These are phyloP conservation scores for Exsudoporus frostii DNA, from an alignment of 768 basidiomycete genomes.

Conservation along the genomic window DNA sequence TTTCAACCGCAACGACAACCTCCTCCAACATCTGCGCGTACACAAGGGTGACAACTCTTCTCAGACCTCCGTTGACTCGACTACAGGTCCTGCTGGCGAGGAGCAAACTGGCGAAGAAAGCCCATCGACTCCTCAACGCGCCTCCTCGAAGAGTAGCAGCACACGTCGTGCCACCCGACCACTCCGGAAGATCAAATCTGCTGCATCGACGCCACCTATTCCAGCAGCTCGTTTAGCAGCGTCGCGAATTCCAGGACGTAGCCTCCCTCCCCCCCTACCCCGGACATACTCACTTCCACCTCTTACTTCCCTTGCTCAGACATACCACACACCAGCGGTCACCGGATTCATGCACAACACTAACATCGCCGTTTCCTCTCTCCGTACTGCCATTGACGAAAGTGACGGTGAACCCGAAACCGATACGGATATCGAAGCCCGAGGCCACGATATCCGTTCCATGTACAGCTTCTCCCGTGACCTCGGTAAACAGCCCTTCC, in stretches of 20 bases:
- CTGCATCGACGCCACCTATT: slow-evolving; percentile 34
- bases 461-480: slow-evolving; percentile 34
- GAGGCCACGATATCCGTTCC: slow-evolving; percentile 30
- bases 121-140: slow-evolving; percentile 23
- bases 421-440: slow-evolving; percentile 31
- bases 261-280: slow-evolving; percentile 29
- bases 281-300: slow-evolving; percentile 35
- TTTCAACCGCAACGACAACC: slow-evolving; percentile 79
- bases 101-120: slow-evolving; percentile 20
- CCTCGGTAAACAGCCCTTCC: slow-evolving; percentile 26
- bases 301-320: slow-evolving; percentile 25
- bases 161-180: slow-evolving; percentile 31
- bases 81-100: slow-evolving; percentile 23
- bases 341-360: slow-evolving; percentile 35
- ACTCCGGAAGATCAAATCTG: slow-evolving; percentile 34
- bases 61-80: slow-evolving; percentile 32
- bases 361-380: slow-evolving; percentile 35
- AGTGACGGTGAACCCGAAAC: slow-evolving; percentile 34
- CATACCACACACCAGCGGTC: slow-evolving; percentile 26
- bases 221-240: slow-evolving; percentile 33
- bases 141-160: slow-evolving; percentile 19
- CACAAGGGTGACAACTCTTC: slow-evolving; percentile 46
- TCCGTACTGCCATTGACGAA: slow-evolving; percentile 35
- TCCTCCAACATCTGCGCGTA: slow-evolving; percentile 74
- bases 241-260: slow-evolving; percentile 30